Conservation (phyloP, 441 rosid species). For the Codiaeum variegatum region DNA sequence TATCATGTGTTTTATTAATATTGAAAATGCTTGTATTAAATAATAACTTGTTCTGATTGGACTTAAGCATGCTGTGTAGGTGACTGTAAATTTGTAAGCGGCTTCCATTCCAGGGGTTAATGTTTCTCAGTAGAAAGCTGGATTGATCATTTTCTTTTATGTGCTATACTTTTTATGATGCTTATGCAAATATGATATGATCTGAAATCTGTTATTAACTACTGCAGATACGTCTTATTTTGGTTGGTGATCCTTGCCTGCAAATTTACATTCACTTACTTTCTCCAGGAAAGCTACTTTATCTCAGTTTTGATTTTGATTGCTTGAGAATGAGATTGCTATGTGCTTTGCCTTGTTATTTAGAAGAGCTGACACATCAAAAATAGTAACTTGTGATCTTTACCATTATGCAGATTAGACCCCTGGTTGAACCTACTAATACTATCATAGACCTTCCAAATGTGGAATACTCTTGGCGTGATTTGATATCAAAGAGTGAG, state of each 20-base stretch:
- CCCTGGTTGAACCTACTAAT: conserved; percentile 78
- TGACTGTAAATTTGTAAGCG: not conserved
- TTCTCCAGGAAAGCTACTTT: conserved; percentile 79
- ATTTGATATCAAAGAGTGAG: conserved; percentile 85
- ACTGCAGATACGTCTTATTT: conserved; percentile 82
- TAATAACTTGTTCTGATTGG: not conserved
- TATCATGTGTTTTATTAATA: not conserved
- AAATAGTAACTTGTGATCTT: conserved; percentile 14
- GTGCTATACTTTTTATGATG: not conserved
- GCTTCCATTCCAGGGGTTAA: not conserved
- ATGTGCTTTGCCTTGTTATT: conserved; percentile 4
- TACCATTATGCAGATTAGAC: conserved; percentile 67
- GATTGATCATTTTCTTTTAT: not conserved
- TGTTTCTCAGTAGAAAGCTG: not conserved
- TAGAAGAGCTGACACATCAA: conserved; percentile 5
- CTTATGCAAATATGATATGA: not conserved
- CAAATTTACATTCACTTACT: conserved; percentile 94
- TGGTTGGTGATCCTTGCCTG: conserved; percentile 86
- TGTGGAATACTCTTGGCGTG: conserved; percentile 90
- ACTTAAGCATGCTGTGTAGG: not conserved
- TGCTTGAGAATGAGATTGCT: conserved; percentile 9
- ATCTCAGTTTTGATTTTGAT: conserved; percentile 21
- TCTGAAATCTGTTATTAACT: not conserved
- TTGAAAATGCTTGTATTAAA: not conserved
- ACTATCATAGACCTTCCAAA: conserved; percentile 43